Conservation (phyloP, 2,329 filamentous ascomycete species). For the Amphichorda felina region DNA sequence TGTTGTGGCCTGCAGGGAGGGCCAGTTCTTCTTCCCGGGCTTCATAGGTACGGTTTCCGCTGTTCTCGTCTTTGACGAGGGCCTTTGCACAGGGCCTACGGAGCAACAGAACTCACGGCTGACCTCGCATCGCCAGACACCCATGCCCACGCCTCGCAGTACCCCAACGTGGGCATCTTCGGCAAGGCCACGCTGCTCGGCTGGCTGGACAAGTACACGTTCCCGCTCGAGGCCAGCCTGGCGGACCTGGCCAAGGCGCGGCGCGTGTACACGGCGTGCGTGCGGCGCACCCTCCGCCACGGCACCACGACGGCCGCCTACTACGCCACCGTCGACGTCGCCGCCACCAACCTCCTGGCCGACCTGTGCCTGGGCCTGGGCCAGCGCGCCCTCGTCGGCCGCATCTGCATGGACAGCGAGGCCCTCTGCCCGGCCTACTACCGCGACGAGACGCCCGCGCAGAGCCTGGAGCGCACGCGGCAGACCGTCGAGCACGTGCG, state of each 20-base stretch:
- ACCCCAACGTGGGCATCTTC: constrained; percentile 88
- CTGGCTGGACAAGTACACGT: constrained; percentile 92
- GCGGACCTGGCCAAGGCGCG: constrained; percentile 46
- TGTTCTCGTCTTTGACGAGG: too few relatives aligned
- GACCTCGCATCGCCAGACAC: constrained; percentile 49
- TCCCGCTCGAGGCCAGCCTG: constrained; percentile 78
- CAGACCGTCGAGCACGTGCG: constrained; percentile 54
- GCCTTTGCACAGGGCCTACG: too few relatives aligned
- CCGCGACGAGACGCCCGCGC: constrained; percentile 54
- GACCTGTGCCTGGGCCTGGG: constrained; percentile 68
- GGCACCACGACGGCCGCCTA: constrained; percentile 94
- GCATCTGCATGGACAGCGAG: constrained; percentile 84
- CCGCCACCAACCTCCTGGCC: constrained; percentile 82
- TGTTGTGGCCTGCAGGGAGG: constrained; percentile 23
- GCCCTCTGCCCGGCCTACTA: constrained; percentile 64
- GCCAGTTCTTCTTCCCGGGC: constrained; percentile 73
- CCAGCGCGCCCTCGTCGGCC: constrained; percentile 81
- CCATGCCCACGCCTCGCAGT: constrained; percentile 90
- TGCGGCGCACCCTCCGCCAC: constrained; percentile 71
- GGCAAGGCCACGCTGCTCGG: constrained; percentile 85
- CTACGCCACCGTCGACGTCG: constrained; percentile 80
- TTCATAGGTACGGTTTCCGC: constrained; percentile 62
- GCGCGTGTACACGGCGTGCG: constrained; percentile 64
- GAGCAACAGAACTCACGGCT: too few relatives aligned
- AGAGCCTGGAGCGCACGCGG: constrained; percentile 42